Conservation (phyloP, 768 basidiomycete genomes). For the Termitomyces sp. region DNA sequence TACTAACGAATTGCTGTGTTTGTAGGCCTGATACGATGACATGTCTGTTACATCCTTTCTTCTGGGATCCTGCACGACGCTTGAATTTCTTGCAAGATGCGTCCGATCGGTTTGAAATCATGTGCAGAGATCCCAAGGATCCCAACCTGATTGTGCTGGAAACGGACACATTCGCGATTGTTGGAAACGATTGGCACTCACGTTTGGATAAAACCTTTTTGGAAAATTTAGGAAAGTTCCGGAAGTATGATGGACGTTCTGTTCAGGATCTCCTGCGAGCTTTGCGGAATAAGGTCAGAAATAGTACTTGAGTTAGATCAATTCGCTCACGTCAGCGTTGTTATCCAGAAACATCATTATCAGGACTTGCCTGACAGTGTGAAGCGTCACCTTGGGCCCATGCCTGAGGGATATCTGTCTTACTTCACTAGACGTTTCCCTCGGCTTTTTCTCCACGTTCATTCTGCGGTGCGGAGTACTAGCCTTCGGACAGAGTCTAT, state of each 20-base stretch:
- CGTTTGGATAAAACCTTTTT: conserved; percentile 85
- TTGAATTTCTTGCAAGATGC: conserved; percentile 95
- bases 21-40: conserved; percentile 80
- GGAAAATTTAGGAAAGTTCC: conserved; percentile 93
- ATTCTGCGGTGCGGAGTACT: conserved; percentile 70
- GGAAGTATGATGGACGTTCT: conserved; percentile 90
- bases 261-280: conserved; percentile 92
- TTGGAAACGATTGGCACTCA: conserved; percentile 88
- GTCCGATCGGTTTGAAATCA: conserved; percentile 96
- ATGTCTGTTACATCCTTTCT: conserved; percentile 92
- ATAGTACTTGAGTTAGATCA: neutral
- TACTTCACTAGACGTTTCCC: conserved; percentile 97
- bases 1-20: neutral
- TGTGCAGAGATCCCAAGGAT: conserved; percentile 90
- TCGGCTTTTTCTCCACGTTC: conserved; percentile 85
- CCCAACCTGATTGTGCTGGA: conserved; percentile 72
- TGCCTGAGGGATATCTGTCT: conserved; percentile 87
- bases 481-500: conserved; percentile 78
- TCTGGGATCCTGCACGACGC: conserved; percentile 87
- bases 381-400: conserved; percentile 80
- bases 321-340: neutral
- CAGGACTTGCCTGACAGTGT: conserved; percentile 94
- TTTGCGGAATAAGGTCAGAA: conserved; percentile 85
- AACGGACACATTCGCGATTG: conserved; percentile 56
- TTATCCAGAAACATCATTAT: conserved; percentile 86